Base-by-base conservation (phyloP, 2,329 filamentous ascomycete species). In the Lasiodiplodia sp. region DNA sequence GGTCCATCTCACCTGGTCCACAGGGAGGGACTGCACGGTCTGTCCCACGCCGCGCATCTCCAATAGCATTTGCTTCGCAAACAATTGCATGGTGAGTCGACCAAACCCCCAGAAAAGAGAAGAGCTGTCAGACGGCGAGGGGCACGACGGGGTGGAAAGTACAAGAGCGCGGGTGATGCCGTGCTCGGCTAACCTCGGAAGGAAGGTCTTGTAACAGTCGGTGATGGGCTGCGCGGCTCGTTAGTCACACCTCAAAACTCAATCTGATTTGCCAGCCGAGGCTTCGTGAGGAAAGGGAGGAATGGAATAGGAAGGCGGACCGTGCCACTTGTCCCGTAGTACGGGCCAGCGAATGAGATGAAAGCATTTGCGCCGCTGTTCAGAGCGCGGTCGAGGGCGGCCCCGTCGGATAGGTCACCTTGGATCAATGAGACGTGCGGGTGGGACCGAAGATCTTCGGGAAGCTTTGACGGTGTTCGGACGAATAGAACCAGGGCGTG, bases 141-240 rank as follows among this genome's bases (percentile, higher is more conserved):
- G 52, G 52, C 21, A 55, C 1, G 52, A 55, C 1, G 52, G 52
- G 8, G 52, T 55, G 18, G 23, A 28, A 25, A 55, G 52, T 23
- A 55, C 52, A 25, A 55, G 52, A 12, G 52, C 52, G 23, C 52
- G 52, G 52, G 52, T 31, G 52, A 55, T 55, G 23, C 18, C 18
- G 52, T 55, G 52, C 23, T 28, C 23, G 23, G 23, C 23, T 23
- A 55, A 25, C 23, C 18, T 12, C 7, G 52, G 52, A 12, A 55
- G 23, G 52, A 55, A 31, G 4, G 52, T 55, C 11, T 12, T 31
- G 25, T 55, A 55, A 3, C 52, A 55, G 21, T 55, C 52, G 52
- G 52, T 55, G 52, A 55, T 55, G 25, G 52, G 52, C 52, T 55
- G 21, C 31, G 2, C 31, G 31, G 8, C 31, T 34, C 8, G 31